Evolutionary conservation across 2,329 filamentous ascomycete species (phyloP), one percentile per base, ranked within the genome.

Genomic region (Pseudogymnoascus sp.): DNA sequence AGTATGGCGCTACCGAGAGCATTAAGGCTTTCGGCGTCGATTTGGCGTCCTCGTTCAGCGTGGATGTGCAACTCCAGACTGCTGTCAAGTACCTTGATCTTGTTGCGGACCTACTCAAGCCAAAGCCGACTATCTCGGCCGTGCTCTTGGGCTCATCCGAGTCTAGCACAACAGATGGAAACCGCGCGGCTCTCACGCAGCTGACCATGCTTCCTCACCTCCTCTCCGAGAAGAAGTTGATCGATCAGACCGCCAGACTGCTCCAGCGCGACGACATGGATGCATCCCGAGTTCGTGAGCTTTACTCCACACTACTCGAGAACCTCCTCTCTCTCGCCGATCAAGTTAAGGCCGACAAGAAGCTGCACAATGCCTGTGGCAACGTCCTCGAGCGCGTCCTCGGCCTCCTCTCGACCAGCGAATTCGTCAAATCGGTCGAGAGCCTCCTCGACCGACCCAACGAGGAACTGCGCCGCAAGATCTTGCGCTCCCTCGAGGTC

Each of bases 381-480:
- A 84, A 89, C 61, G 83, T 90, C 1, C 79, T 97, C 57, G 85
- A 89, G 16, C 88, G 88, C 64, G 78, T 96, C n/a, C 80, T 99
- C 58, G 88, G 90, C 64, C 82, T 97, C 6, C 80, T 96, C 41
- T 93, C 92, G 0, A 91, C 93, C 2, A 81, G 85, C 59, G 91
- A 97, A 74, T 94, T 97, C 73, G 85, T 97, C 72, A 90, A 90
- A 71, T 89, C 91, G 8, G 88, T 95, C 39, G 90, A 96, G 70
- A 84, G 85, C 28, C 79, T 99, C 30, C 83, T 97, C 35, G 83
- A 89, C 66, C 84, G 87, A 57, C 85, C 89, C 5, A 86, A 91
- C 65, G 81, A 90, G 66, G 84, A 89, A 57, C 79, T 93, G 58
- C 88, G 89, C 1, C 86, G 88, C 65, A 92, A 90, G 75, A 90